Evolutionary conservation across 176 grass and related monocot species (phyloP), one percentile per base, ranked within the genome.

Genomic region (Oryza coarctata): DNA sequence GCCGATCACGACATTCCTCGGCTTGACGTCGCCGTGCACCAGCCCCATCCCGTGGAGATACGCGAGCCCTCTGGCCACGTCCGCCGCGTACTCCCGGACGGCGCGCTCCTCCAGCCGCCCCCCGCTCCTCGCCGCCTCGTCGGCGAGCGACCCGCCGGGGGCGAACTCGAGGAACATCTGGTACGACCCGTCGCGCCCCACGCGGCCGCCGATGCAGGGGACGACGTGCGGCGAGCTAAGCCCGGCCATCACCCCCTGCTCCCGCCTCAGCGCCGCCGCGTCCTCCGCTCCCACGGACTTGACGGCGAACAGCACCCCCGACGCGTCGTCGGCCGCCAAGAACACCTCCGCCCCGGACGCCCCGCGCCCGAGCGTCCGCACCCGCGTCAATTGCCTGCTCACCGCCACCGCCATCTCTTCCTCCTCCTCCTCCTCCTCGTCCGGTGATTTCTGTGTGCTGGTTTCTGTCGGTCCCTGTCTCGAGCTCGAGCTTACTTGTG

Each of bases 11-110:
- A 94, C 78, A 68, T 97, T 97, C 34, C 80, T 62, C 7, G 89
- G 20, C 86, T 97, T 97, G 69, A 97, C 80, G 50, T 98, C 95
- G 9, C 95, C 93, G 75, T 97, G 94, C 15, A 87, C 86, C 12
- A 92, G 43, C 3, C 81, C 80, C 1, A 27, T 25, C 0, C 14
- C 86, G 6, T 97, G 94, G 12, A 97, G 82, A 70, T 94, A 85
- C 20, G 80, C 86, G 12, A 98, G 77, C 7, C 88, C 95, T 0
- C 58, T 1, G 12, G 88, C 82, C 14, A 93, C 73, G 52, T 98
- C 90, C 0, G 63, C 74, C 0, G 82, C 72, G 72, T 68, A 81
- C 2, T 35, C 40, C 14, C 38, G 49, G 3, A 86, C 28, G 2
- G 38, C 68, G 5, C 12, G 27, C 62, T 94, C 92, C 0, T 27